Percentiles rank a stretch among this genome's conserved stretches.
phyloP scores from a whole-genome alignment of 2,329 filamentous ascomycete species.

The Scopulariopsis brevicaulis region DNA sequence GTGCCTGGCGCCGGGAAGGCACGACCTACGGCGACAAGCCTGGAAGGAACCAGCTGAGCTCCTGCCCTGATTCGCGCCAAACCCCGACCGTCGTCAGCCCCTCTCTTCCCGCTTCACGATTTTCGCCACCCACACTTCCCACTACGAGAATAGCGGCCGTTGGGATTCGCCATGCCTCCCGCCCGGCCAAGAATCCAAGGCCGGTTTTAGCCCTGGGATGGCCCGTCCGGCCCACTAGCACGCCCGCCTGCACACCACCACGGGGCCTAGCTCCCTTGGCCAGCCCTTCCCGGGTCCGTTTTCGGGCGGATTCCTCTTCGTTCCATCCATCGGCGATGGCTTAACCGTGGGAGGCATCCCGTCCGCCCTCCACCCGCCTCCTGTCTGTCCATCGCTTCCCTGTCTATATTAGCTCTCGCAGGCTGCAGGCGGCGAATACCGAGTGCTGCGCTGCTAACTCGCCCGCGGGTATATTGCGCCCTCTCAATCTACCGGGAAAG shows the following conservation, averaged over 20 bases:
- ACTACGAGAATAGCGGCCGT: neutral
- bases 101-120: neutral
- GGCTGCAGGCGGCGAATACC: neutral
- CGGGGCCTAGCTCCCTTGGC: neutral
- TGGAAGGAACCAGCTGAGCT: neutral
- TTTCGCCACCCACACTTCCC: neutral
- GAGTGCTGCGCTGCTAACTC: neutral
- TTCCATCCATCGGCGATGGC: neutral
- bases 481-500: neutral
- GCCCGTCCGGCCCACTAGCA: neutral
- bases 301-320: neutral
- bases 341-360: neutral
- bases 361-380: neutral
- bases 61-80: neutral
- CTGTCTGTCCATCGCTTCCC: neutral
- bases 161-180: neutral
- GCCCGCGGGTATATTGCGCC: neutral
- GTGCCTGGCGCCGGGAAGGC: neutral
- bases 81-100: neutral
- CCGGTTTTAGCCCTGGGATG: neutral
- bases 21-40: neutral
- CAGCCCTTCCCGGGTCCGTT: neutral
- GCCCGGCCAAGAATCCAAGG: neutral
- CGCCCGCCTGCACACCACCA: neutral
- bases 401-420: neutral